A percentile compares a stretch with the other conserved stretches of the same genome.
phyloP scores from a whole-genome alignment of 768 basidiomycete genomes.

The Gyrodon lividus region DNA sequence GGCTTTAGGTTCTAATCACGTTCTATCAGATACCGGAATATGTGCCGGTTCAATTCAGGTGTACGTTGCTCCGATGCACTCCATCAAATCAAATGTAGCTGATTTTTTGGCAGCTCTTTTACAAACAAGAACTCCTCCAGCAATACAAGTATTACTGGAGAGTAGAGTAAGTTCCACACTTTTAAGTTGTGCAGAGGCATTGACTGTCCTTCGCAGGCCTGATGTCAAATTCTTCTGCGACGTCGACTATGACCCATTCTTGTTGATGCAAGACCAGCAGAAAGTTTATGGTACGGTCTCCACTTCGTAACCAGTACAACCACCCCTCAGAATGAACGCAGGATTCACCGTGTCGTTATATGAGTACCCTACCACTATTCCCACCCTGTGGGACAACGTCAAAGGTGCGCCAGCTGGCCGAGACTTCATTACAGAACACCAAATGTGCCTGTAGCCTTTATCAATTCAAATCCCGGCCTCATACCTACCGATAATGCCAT shows the following conservation, averaged over 20 bases:
- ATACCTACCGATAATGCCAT: constrained; percentile 66
- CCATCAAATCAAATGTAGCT: not conserved
- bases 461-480: constrained; percentile 57
- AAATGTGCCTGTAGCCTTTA: constrained; percentile 55
- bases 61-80: constrained; percentile 39
- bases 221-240: constrained; percentile 82
- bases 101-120: constrained; percentile 64
- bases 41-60: constrained; percentile 95
- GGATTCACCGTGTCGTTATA: constrained; percentile 78
- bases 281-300: constrained; percentile 70
- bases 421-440: not conserved
- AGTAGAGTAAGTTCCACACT: constrained; percentile 61
- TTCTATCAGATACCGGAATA: constrained; percentile 72
- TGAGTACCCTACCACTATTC: constrained; percentile 80
- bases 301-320: not conserved
- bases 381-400: constrained; percentile 73
- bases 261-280: constrained; percentile 73
- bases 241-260: constrained; percentile 75
- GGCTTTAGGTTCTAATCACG: constrained; percentile 6
- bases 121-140: constrained; percentile 71
- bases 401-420: constrained; percentile 46
- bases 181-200: constrained; percentile 3
- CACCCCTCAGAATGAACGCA: constrained; percentile 27
- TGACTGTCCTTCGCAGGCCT: constrained; percentile 46
- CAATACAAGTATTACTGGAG: constrained; percentile 89